These are phyloP conservation scores for Jaltomata sinuosa DNA, from an alignment of 257 asterid species.

Conservation along the genomic window DNA sequence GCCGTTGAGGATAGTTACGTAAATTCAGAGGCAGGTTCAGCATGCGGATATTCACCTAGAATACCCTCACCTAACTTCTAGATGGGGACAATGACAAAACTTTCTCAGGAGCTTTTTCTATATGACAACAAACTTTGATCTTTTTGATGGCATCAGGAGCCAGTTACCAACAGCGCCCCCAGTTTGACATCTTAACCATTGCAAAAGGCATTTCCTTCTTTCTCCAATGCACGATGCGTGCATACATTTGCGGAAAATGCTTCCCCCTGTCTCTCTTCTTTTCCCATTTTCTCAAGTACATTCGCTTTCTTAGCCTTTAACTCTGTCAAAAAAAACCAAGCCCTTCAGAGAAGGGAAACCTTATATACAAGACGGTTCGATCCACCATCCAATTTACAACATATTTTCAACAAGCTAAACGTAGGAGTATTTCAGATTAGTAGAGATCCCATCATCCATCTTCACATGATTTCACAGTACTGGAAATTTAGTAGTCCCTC, in stretches of 20 bases:
- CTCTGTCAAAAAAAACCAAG: background rate
- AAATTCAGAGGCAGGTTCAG: background rate
- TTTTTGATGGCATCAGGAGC: background rate
- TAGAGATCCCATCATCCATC: background rate
- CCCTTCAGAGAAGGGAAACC: background rate
- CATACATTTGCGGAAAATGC: background rate
- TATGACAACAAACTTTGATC: background rate
- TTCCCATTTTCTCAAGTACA: background rate
- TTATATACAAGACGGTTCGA: background rate
- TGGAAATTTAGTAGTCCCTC: background rate
- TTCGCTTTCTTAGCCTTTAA: background rate
- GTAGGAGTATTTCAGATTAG: background rate
- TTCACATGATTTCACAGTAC: background rate
- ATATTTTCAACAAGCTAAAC: background rate
- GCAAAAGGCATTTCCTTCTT: background rate
- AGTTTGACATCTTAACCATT: background rate
- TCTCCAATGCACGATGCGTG: background rate
- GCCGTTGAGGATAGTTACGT: background rate
- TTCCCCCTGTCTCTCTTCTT: background rate
- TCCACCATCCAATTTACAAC: background rate
- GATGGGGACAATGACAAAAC: background rate
- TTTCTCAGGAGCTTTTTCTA: background rate
- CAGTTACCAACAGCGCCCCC: conserved; percentile 2
- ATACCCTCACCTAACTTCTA: background rate
- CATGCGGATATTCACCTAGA: background rate